These are phyloP conservation scores for Chytriomyces sp. DNA, from an alignment of 192 early-diverging fungal genomes.

Conservation along the genomic window DNA sequence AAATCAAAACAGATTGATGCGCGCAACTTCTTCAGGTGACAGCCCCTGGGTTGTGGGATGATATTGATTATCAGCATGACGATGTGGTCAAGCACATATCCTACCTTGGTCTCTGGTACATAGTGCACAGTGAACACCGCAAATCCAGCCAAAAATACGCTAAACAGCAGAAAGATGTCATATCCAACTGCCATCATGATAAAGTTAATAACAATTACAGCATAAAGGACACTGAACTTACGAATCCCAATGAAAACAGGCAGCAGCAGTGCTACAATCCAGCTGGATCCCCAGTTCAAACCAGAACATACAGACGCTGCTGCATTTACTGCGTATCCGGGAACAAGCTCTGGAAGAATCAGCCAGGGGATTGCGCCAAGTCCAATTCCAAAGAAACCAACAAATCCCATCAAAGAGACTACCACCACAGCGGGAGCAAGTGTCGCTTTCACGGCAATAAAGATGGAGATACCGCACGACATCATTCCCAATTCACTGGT, in stretches of 20 bases:
- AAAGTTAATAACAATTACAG: not conserved
- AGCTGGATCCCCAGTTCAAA: constrained; percentile 74
- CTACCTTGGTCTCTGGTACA: constrained; percentile 68
- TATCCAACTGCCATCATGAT: constrained; percentile 46
- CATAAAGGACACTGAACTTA: constrained; percentile 31
- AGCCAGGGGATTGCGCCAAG: constrained; percentile 89
- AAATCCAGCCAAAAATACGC: constrained; percentile 65
- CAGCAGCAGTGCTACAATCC: constrained; percentile 67
- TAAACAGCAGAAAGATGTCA: constrained; percentile 71
- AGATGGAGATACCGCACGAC: constrained; percentile 66
- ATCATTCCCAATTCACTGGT: constrained; percentile 65
- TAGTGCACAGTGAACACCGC: constrained; percentile 71
- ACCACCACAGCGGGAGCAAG: constrained; percentile 38
- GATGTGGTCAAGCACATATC: too few species aligned
- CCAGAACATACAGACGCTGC: constrained; percentile 74
- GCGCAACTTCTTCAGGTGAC: constrained; percentile 70
- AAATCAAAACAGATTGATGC: constrained; percentile 26
- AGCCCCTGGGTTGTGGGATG: constrained; percentile 65
- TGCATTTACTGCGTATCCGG: constrained; percentile 73
- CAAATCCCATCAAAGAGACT: constrained; percentile 65
- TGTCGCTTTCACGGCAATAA: constrained; percentile 54
- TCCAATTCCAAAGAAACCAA: constrained; percentile 78
- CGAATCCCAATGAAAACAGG: constrained; percentile 53
- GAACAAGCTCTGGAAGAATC: constrained; percentile 76
- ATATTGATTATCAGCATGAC: too few species aligned